These are phyloP conservation scores for Populus davidiana DNA, from an alignment of 345 rosid species.

Conservation along the genomic window DNA sequence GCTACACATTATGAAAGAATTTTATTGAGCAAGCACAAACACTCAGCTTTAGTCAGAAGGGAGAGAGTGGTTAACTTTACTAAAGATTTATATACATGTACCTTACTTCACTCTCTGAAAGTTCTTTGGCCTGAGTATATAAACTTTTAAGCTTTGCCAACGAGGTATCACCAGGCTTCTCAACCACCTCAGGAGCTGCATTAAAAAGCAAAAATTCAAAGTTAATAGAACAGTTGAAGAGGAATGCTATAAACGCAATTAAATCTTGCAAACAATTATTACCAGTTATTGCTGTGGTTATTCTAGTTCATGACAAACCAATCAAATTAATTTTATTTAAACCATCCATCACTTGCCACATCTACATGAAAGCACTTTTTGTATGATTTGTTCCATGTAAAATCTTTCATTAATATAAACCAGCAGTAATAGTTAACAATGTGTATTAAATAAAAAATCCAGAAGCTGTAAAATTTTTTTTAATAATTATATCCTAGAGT, in stretches of 20 bases:
- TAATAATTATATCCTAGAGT: too few relatives aligned
- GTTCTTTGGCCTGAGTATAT: conserved; percentile 75
- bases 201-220: conserved; percentile 20
- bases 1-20: background rate
- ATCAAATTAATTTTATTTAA: too few relatives aligned
- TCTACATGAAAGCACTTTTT: too few relatives aligned
- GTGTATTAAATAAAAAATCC: too few relatives aligned
- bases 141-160: conserved; percentile 52
- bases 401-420: conserved; percentile 5
- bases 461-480: too few relatives aligned
- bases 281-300: too few relatives aligned
- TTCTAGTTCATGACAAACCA: too few relatives aligned
- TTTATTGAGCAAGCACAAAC: background rate
- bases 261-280: too few relatives aligned
- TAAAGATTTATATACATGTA: conserved; percentile 26
- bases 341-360: too few relatives aligned
- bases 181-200: conserved; percentile 90
- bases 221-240: too few relatives aligned
- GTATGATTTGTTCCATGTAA: too few relatives aligned
- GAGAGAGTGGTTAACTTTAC: background rate
- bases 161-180: conserved; percentile 81
- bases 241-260: too few relatives aligned
- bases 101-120: conserved; percentile 82
- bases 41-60: background rate
- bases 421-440: background rate